A percentile compares a stretch with the other conserved stretches of the same genome.
Conservation (phyloP, 2,329 filamentous ascomycete species). For the Coniochaeta hoffmannii region DNA sequence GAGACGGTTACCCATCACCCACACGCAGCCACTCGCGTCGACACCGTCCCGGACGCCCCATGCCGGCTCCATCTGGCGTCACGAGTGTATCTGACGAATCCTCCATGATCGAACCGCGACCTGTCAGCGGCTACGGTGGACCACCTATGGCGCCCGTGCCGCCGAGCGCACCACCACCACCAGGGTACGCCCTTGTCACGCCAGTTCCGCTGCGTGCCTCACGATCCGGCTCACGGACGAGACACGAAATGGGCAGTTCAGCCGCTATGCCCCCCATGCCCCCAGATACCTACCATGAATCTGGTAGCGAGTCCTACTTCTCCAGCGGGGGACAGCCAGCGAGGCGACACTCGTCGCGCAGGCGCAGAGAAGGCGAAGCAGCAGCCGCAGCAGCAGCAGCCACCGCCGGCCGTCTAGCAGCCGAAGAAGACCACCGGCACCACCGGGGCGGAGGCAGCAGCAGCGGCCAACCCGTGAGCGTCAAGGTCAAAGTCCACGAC, state of each 20-base stretch:
- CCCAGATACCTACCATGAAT: slow-evolving; percentile 37
- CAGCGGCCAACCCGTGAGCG: slow-evolving; percentile 43
- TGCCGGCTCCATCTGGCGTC: slow-evolving; percentile 9
- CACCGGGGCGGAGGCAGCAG: slow-evolving; percentile 25
- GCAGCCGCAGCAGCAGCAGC: slow-evolving; percentile 40
- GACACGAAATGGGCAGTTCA: slow-evolving; percentile 25
- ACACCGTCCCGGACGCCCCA: slow-evolving; percentile 14
- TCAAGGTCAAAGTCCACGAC: slow-evolving; percentile 54
- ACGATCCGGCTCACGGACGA: slow-evolving; percentile 31
- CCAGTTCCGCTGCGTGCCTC: slow-evolving; percentile 2
- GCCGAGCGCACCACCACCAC: slow-evolving; percentile 18
- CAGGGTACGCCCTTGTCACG: not conserved
- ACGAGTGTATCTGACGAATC: slow-evolving; percentile 24
- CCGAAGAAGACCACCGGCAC: slow-evolving; percentile 33
- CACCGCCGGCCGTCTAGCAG: slow-evolving; percentile 39
- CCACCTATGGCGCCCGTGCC: slow-evolving; percentile 26
- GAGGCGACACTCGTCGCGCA: slow-evolving; percentile 36
- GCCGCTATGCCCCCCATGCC: slow-evolving; percentile 49
- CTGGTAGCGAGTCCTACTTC: slow-evolving; percentile 34
- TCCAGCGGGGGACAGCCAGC: slow-evolving; percentile 33
- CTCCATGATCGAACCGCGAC: slow-evolving; percentile 31
- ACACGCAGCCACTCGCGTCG: slow-evolving; percentile 29
- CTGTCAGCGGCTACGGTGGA: slow-evolving; percentile 21
- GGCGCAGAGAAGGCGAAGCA: slow-evolving; percentile 35
- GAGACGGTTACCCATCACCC: slow-evolving; percentile 54